Evolutionary conservation across 495 filamentous ascomycete species (phyloP), one percentile per base, ranked within the genome.

Genomic region (Sordaria brevicollis): DNA sequence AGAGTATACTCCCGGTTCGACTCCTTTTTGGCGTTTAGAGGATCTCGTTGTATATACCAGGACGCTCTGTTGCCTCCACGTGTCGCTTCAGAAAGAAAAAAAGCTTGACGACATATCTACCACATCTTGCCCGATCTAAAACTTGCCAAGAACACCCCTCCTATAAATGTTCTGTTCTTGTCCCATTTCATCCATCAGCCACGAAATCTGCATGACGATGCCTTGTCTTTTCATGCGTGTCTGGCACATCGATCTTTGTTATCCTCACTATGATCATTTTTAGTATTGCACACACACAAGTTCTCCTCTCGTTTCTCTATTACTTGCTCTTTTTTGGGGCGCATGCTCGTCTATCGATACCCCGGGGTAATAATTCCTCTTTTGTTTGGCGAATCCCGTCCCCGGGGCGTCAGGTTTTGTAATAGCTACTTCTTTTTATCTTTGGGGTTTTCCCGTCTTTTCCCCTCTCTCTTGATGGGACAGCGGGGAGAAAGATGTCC

Each of bases 171-270:
- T 70, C 72, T 72, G 73, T 73, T 80, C 77, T 84, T 76, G 75
- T 80, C 79, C 76, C 78, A 80, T 80, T 79, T 81, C 77, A 79
- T 80, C 77, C 74, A 75, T 81, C 79, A 74, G 80, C 79, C 80
- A 83, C 79, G 79, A 84, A 62, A 81, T 81, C 80, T 81, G 79
- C 80, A 85, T 85, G 82, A 83, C 81, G 82, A 84, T 81, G 81
- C 75, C 73, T 71, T 77, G 75, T 66, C 70, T 77, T 80, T 74
- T 83, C 82, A 79, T 84, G 80, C 81, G 71, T 83, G 82, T 83
- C 83, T 82, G 81, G 84, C 79, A 85, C 84, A 82, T 79, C 81
- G 80, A 66, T 39, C 68, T 72, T 71, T n/a, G 67, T 72, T 54
- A 68, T 71, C 38, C 68, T 67, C 29, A 66, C 65, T 71, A 29